Conservation (phyloP, 805 yeast species). For the Candida boidinii region DNA sequence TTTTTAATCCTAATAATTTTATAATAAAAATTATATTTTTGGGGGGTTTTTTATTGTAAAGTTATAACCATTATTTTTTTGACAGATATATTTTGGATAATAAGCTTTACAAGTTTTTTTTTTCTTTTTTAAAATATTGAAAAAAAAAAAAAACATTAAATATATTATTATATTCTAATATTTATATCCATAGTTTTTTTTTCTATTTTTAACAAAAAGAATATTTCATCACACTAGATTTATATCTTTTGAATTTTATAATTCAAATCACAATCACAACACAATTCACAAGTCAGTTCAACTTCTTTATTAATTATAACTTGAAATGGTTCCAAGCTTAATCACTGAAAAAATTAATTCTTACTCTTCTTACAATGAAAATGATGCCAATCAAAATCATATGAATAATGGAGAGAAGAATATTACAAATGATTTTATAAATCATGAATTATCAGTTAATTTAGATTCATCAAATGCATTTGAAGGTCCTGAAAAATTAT, state of each 20-base stretch:
- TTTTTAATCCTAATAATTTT: background rate
- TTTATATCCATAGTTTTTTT: too few relatives aligned
- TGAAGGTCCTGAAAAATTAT: slow-evolving; percentile 93
- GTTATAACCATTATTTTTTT: slow-evolving; percentile 1
- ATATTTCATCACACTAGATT: too few relatives aligned
- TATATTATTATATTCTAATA: too few relatives aligned
- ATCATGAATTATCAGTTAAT: slow-evolving; percentile 68
- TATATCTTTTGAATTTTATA: too few relatives aligned
- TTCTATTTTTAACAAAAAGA: too few relatives aligned
- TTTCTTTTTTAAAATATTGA: slow-evolving; percentile 16
- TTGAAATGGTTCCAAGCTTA: too few relatives aligned
- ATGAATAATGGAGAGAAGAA: slow-evolving; percentile 9
- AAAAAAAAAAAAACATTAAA: slow-evolving; percentile 7
- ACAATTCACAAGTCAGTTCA: too few relatives aligned
- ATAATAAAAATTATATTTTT: slow-evolving; percentile 7
- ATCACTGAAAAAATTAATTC: too few relatives aligned
- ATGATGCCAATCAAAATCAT: slow-evolving; percentile 8
- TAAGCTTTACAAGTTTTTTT: slow-evolving; percentile 16
- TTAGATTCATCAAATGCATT: slow-evolving; percentile 88
- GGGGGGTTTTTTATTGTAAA: slow-evolving; percentile 21
- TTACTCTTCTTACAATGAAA: too few relatives aligned
- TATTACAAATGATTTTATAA: slow-evolving; percentile 49
- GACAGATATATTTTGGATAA: too few relatives aligned
- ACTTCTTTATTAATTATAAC: too few relatives aligned
- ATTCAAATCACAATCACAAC: too few relatives aligned